phyloP scores from a whole-genome alignment of 169 alveolate genomes.

The Plasmodium inui region DNA sequence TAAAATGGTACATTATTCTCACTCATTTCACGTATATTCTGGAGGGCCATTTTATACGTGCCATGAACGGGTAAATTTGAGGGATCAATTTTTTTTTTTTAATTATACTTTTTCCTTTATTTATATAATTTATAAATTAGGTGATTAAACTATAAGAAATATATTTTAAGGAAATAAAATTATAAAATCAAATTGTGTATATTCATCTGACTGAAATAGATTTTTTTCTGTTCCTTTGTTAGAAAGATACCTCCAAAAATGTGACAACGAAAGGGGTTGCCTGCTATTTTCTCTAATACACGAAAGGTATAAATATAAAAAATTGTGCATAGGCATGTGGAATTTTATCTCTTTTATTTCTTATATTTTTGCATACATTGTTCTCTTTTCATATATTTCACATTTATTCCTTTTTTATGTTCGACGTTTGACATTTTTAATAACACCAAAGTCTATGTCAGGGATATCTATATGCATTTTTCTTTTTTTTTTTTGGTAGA shows the following conservation, averaged over 20 bases:
- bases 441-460: neutral
- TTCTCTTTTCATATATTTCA: neutral
- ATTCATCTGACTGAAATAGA: neutral
- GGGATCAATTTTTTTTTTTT: constrained; percentile 31
- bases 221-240: neutral
- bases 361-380: neutral
- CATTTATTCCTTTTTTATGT: neutral
- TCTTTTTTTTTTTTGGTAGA: neutral
- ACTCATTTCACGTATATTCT: neutral
- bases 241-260: neutral
- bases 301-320: neutral
- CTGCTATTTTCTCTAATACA: neutral
- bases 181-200: neutral
- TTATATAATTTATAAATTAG: neutral
- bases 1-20: neutral
- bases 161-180: neutral
- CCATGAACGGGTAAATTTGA: neutral
- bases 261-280: neutral
- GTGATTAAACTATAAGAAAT: neutral
- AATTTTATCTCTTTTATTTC: neutral
- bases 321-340: neutral
- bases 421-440: neutral
- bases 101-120: constrained; percentile 16
- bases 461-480: neutral
- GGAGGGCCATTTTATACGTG: neutral